phyloP scores from a whole-genome alignment of 352 stramenopile genomes.

The Phytophthora pini region DNA sequence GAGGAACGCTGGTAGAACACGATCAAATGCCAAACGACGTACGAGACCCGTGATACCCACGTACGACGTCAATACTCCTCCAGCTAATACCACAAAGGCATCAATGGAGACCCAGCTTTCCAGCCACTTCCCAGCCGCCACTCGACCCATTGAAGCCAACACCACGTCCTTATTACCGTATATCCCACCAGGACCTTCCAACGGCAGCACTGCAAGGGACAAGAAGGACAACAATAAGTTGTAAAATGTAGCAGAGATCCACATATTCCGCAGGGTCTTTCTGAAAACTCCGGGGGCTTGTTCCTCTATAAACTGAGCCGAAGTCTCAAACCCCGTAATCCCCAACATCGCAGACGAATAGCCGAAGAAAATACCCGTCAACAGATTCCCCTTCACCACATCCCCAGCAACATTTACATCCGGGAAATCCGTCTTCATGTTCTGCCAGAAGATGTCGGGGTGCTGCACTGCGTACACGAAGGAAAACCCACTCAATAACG shows the following conservation, averaged over 20 bases:
- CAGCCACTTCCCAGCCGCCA: slow-evolving; percentile 60
- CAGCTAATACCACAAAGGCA: slow-evolving; percentile 89
- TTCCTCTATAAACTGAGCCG: slow-evolving; percentile 92
- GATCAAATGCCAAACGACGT: slow-evolving; percentile 81
- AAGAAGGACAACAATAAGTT: slow-evolving; percentile 89
- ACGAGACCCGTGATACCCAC: slow-evolving; percentile 91
- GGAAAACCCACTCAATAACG: slow-evolving; percentile 66
- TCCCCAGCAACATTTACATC: slow-evolving; percentile 42
- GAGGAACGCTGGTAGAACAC: slow-evolving; percentile 68
- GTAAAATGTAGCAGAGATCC: slow-evolving; percentile 85
- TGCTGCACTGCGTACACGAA: slow-evolving; percentile 71
- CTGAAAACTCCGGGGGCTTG: slow-evolving; percentile 86
- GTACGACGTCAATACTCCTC: slow-evolving; percentile 89
- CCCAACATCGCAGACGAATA: slow-evolving; percentile 89
- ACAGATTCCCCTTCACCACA: slow-evolving; percentile 59
- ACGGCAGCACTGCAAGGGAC: slow-evolving; percentile 77
- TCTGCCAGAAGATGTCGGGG: slow-evolving; percentile 60
- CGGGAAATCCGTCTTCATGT: slow-evolving; percentile 75
- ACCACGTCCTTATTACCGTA: slow-evolving; percentile 75
- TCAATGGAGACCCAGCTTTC: slow-evolving; percentile 84
- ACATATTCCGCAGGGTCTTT: slow-evolving; percentile 87
- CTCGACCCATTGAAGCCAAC: slow-evolving; percentile 74
- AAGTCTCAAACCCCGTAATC: slow-evolving; percentile 92
- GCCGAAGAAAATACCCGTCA: slow-evolving; percentile 80
- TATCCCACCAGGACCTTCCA: slow-evolving; percentile 70